These are phyloP conservation scores for Calonectria honghensis DNA, from an alignment of 2,329 filamentous ascomycete genomes.

Conservation along the genomic window DNA sequence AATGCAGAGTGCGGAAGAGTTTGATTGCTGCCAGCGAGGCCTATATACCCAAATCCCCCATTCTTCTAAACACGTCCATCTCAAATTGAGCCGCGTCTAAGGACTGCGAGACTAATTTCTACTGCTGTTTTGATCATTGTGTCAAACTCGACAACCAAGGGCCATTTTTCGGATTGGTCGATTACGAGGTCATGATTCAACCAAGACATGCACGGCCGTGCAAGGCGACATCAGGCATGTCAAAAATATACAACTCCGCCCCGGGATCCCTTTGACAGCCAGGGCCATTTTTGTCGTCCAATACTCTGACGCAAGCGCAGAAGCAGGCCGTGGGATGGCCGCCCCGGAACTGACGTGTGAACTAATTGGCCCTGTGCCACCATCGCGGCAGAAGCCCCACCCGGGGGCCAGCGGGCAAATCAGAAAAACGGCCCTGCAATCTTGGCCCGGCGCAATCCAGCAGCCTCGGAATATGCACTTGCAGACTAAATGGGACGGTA, in stretches of 20 bases:
- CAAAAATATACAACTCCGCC: no score
- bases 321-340: not conserved
- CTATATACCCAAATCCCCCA: not conserved
- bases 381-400: not conserved
- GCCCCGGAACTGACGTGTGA: not conserved
- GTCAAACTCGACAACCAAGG: not conserved
- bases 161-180: constrained; percentile 8
- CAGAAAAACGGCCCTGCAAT: not conserved
- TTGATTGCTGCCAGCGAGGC: not conserved
- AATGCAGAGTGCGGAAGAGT: not conserved
- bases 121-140: not conserved
- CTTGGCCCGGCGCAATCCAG: not conserved
- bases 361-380: not conserved
- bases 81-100: not conserved
- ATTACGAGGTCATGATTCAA: not conserved
- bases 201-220: not conserved
- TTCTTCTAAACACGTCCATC: no score
- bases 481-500: not conserved
- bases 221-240: not conserved
- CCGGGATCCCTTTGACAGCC: not conserved
- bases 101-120: not conserved
- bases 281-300: constrained; percentile 21
- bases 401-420: not conserved
- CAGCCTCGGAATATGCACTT: not conserved
- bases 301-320: not conserved